Conservation (phyloP, 345 rosid species). For the Balakata baccata region DNA sequence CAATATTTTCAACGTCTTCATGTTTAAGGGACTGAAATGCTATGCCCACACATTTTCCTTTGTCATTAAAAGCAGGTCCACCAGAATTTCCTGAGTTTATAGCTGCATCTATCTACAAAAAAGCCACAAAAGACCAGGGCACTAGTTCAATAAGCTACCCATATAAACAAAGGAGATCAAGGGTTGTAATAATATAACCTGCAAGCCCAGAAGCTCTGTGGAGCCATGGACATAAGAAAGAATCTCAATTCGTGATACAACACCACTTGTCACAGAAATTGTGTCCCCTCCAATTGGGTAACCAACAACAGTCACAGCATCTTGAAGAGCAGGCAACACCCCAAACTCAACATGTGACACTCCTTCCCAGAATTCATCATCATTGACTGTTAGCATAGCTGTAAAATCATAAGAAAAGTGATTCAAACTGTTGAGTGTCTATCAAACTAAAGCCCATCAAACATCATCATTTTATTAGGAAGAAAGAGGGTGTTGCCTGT, state of each 20-base stretch:
- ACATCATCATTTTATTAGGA: too few species aligned
- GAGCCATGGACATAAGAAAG: conserved; percentile 92
- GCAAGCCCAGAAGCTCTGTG: conserved; percentile 88
- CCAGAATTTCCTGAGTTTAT: conserved; percentile 97
- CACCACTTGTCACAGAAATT: conserved; percentile 95
- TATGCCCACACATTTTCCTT: conserved; percentile 88
- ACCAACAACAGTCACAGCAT: conserved; percentile 96
- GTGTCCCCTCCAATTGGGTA: conserved; percentile 98
- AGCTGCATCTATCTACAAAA: conserved; percentile 88
- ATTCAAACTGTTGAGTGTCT: too few species aligned
- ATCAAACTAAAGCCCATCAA: too few species aligned
- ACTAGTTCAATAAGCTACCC: background rate
- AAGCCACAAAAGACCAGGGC: background rate
- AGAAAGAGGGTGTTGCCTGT: too few species aligned
- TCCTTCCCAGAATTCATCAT: conserved; percentile 96
- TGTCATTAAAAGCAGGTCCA: conserved; percentile 94
- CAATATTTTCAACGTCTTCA: conserved; percentile 94
- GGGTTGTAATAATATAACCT: conserved; percentile 38
- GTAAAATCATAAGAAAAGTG: too few species aligned
- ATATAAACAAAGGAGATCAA: background rate
- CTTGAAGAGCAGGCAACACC: conserved; percentile 88
- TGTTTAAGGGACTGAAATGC: conserved; percentile 96
- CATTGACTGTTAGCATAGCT: conserved; percentile 72
- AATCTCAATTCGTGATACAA: conserved; percentile 89
- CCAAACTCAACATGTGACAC: conserved; percentile 85